phyloP scores from a whole-genome alignment of 192 early-diverging fungal genomes.

The Thamnidium elegans region DNA sequence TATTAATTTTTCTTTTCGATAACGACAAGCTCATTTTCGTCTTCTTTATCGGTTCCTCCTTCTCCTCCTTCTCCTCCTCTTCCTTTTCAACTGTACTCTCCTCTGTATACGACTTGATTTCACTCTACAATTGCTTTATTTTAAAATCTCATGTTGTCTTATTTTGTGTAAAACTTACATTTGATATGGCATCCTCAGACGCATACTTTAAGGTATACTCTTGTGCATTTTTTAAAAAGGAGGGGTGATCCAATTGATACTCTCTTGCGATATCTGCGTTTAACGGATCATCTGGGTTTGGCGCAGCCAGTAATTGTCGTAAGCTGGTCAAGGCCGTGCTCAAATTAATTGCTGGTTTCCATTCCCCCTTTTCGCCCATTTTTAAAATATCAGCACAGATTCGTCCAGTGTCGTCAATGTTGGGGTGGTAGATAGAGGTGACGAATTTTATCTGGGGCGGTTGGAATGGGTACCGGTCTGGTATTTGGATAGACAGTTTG shows the following conservation, averaged over 20 bases:
- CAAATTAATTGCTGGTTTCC: slow-evolving; percentile 69
- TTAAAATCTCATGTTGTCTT: too few species aligned
- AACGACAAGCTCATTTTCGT: too few species aligned
- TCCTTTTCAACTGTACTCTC: too few species aligned
- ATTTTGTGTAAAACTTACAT: too few species aligned
- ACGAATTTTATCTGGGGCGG: slow-evolving; percentile 67
- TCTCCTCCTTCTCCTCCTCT: too few species aligned
- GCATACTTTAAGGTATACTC: slow-evolving; percentile 42
- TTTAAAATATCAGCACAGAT: slow-evolving; percentile 71
- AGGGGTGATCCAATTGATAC: slow-evolving; percentile 41
- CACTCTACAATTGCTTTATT: too few species aligned
- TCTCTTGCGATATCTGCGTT: slow-evolving; percentile 62
- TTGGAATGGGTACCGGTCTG: slow-evolving; percentile 65
- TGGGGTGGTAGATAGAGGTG: slow-evolving; percentile 81
- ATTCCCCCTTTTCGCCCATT: slow-evolving; percentile 58
- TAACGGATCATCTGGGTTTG: slow-evolving; percentile 77
- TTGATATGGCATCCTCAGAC: not conserved
- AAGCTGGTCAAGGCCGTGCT: slow-evolving; percentile 59
- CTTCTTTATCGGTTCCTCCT: too few species aligned
- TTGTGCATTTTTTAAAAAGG: slow-evolving; percentile 46
- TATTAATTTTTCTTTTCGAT: too few species aligned
- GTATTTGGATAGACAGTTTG: slow-evolving; percentile 58
- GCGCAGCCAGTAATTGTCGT: slow-evolving; percentile 52
- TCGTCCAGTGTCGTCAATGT: slow-evolving; percentile 73
- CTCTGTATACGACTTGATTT: too few species aligned